Percentiles rank a stretch among this genome's conserved stretches.
Conservation (phyloP, 371 early-diverging fungal genomes). For the Lichtheimia ramosa region DNA sequence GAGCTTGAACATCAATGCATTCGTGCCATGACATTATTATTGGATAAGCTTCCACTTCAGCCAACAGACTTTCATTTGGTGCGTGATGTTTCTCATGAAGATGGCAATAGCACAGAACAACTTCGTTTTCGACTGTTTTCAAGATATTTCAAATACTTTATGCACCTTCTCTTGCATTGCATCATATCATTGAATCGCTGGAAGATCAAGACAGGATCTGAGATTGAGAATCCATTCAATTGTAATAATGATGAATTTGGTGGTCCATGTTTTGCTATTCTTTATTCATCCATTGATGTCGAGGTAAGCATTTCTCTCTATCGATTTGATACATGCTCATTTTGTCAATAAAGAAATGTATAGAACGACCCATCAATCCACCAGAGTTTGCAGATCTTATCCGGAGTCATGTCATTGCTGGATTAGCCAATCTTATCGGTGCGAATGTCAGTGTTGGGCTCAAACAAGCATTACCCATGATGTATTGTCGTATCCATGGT, state of each 20-base stretch:
- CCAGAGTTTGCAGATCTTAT: background rate
- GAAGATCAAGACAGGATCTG: constrained; percentile 1
- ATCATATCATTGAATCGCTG: background rate
- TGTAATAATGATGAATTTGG: too few species aligned
- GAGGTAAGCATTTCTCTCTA: too few species aligned
- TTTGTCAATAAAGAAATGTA: background rate
- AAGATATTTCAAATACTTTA: constrained; percentile 2
- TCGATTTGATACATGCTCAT: too few species aligned
- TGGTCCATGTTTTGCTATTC: too few species aligned
- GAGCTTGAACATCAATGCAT: constrained; percentile 81
- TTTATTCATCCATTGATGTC: too few species aligned
- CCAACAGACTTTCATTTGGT: constrained; percentile 27
- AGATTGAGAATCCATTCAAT: too few species aligned
- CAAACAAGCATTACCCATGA: constrained; percentile 81
- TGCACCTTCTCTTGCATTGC: background rate
- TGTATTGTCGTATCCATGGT: constrained; percentile 84
- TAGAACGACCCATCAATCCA: background rate
- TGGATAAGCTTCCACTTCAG: constrained; percentile 80
- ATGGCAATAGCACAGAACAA: background rate
- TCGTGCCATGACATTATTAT: constrained; percentile 74
- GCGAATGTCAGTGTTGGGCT: constrained; percentile 89
- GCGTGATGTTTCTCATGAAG: background rate
- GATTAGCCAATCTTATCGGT: constrained; percentile 81
- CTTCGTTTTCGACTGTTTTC: background rate
- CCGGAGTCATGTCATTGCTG: constrained; percentile 50